Base-by-base conservation (phyloP, 2,329 filamentous ascomycete species). In the Hymenoscyphus fraxineus region DNA sequence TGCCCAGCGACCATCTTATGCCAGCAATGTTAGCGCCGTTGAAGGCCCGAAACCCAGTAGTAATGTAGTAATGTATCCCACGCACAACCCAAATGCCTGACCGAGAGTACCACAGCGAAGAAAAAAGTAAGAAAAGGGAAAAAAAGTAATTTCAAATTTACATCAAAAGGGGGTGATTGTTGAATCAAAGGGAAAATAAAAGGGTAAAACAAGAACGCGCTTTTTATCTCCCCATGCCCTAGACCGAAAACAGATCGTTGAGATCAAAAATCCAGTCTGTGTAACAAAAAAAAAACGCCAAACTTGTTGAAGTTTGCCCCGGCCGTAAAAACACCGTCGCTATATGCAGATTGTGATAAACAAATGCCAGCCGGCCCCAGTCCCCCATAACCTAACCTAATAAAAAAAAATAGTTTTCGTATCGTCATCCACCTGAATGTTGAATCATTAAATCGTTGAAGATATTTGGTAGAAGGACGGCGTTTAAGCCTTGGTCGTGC, bases 361-460 rank as follows among this genome's bases (percentile, higher is more conserved):
- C 44, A 63, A 59, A 61, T 58, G 38, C 57, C n/a, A 56, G 41
- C 62, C 59, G 39, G 47, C 60, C n/a, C 44, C 40, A 51, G 16
- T 55, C 15, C 35, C n/a, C 35, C 35, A 16, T 47, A 35, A 65
- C 62, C 9, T 35, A 35, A 35, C 35, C 35, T 35, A 62, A 63
- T 58, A 27, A 54, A 68, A 67, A 44, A 60, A 41, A 32, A 64
- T 64, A 56, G 59, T 54, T 31, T 35, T 38, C 58, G 59, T 58
- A 55, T 40, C 47, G 57, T 64, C 62, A 59, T 66, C 62, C 58
- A 60, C 59, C 63, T 68, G 65, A 60, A 69, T 73, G 73, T 75
- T 74, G 72, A 74, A 75, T 74, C 70, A 67, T 72, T 61, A 71
- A 70, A 66, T 69, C 70, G 65, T 70, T 61, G 60, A 66, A 64